Percentiles rank a stretch among this genome's conserved stretches.
phyloP scores from a whole-genome alignment of 257 asterid species.

The Solanum habrochaites region DNA sequence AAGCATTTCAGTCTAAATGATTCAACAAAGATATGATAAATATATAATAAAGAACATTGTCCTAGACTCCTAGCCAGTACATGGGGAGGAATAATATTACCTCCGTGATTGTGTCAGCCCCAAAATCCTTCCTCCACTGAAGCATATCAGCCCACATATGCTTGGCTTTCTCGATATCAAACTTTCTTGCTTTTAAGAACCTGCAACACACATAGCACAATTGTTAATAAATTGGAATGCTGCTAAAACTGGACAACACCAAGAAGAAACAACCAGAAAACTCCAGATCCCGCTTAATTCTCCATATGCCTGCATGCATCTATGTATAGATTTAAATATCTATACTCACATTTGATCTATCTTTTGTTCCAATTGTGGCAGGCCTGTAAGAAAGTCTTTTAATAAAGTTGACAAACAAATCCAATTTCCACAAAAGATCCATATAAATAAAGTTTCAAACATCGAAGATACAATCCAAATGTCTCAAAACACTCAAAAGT shows the following conservation, averaged over 20 bases:
- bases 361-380: background rate
- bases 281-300: background rate
- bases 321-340: background rate
- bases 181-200: conserved; percentile 88
- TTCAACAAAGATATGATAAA: background rate
- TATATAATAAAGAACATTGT: background rate
- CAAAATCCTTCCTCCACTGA: conserved; percentile 94
- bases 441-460: background rate
- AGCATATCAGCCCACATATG: conserved; percentile 99
- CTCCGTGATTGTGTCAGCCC: conserved; percentile 68
- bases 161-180: conserved; percentile 76
- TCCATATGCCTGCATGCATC: background rate
- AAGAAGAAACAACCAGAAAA: background rate
- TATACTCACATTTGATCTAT: background rate
- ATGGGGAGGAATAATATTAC: conserved; percentile 11
- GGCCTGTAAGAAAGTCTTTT: background rate
- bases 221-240: background rate
- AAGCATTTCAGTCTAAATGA: background rate
- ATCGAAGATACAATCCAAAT: background rate
- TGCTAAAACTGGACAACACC: conserved; percentile 1
- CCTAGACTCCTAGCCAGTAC: background rate
- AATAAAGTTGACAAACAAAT: background rate
- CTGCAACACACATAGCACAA: conserved; percentile 20
- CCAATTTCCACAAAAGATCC: background rate
- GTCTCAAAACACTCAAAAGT: background rate